Base-by-base conservation (phyloP, 352 stramenopile species). In the Thraustochytrium sp. region DNA sequence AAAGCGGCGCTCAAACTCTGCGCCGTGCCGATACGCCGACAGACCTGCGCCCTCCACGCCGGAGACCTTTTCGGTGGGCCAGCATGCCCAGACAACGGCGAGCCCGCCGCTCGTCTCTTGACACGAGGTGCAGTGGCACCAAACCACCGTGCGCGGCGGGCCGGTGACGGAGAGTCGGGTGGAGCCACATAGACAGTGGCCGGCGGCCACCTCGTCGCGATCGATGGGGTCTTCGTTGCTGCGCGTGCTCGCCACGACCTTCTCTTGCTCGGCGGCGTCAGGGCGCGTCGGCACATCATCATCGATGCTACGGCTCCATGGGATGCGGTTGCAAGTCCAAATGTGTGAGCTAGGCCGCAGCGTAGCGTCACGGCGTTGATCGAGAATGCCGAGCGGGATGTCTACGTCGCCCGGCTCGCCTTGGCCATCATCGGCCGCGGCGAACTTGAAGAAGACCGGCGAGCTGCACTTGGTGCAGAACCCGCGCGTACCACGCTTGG, bases 91-190 rank as follows among this genome's bases (percentile, higher is more conserved):
- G 59, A 72, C 59, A 46, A 72, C 46, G 36, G 59, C 59, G 1
- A 46, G 18, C 9, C 59, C 59, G n/a, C 59, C 59, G 11, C 26
- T 44, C 16, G 59, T 49, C 46, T 44, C 36, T 26, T 72, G 59
- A 44, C 59, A 72, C 23, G 59, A 72, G 4, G 34, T 72, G 59
- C 59, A 72, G 26, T 72, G 59, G 26, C 59, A 72, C 59, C 59
- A 72, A 18, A 11, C 23, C 36, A 49, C 4, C 16, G 21, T 72
- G 21, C 1, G 2, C 9, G 59, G 59, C 21, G 59, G 59, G 18
- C 59, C 59, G 1, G 26, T 2, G 13, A 26, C 34, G 16, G 59
- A 44, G 36, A 72, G 4, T 44, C 46, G 36, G 21, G 40, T 72
- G 8, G 1, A 16, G 16, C 40, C 40, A 72, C 59, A 72, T 4